Percentiles rank a stretch among this genome's conserved stretches.
Evolutionary conservation across 2,329 filamentous ascomycete species (phyloP).

Genomic region (Chrysoporthe cubensis): DNA sequence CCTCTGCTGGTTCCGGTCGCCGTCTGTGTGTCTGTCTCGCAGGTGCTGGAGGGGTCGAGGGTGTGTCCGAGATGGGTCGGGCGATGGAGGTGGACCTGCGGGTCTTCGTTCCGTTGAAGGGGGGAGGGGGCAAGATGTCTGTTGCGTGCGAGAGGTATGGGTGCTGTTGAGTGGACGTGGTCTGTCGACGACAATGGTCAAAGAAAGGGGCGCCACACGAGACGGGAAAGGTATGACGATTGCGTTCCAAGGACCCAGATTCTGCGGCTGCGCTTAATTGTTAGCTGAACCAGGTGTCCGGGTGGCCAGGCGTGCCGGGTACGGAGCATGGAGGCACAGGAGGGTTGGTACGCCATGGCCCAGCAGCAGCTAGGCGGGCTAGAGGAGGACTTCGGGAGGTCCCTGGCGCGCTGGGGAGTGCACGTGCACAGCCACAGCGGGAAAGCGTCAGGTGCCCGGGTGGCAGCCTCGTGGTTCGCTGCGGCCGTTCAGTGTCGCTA

Average conservation of each 20-base stretch:
- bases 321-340: neutral
- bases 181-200: neutral
- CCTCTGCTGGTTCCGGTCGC: neutral
- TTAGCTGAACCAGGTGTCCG: neutral
- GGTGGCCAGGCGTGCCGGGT: too few relatives aligned
- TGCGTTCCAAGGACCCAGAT: neutral
- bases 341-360: too few relatives aligned
- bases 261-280: constrained; percentile 4
- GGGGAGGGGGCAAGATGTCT: too few relatives aligned
- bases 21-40: neutral
- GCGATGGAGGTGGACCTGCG: neutral
- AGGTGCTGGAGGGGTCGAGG: neutral
- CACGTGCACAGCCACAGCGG: constrained; percentile 12
- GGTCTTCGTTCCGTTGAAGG: neutral
- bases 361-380: neutral
- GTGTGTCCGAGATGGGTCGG: neutral
- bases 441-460: neutral
- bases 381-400: neutral
- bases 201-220: constrained; percentile 14
- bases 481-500: neutral
- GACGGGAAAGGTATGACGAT: constrained; percentile 9
- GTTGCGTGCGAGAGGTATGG: too few relatives aligned
- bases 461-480: constrained; percentile 1
- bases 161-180: neutral
- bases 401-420: neutral